Evolutionary conservation across 495 filamentous ascomycete genomes (phyloP).

Genomic region (Aspergillus indologenus): DNA sequence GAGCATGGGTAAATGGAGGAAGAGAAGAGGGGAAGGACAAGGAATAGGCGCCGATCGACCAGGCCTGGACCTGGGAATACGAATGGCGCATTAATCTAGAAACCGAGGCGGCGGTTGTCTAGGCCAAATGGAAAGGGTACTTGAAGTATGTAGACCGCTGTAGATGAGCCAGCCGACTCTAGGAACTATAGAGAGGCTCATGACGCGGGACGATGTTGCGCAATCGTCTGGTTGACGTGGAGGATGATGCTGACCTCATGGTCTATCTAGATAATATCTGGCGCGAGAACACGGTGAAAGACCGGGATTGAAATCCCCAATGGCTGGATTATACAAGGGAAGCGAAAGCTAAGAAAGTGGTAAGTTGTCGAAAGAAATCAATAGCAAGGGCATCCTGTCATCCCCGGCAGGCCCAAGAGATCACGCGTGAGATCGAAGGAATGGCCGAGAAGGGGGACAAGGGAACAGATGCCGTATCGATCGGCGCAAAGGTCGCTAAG

Average conservation of each 20-base stretch:
- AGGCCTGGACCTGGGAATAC: slow-evolving; percentile 11
- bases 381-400: background rate
- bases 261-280: background rate
- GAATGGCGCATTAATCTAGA: background rate
- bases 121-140: background rate
- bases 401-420: background rate
- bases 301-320: background rate
- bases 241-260: slow-evolving; percentile 1
- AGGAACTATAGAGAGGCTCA: background rate
- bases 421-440: slow-evolving; percentile 7
- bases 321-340: background rate
- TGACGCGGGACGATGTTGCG: background rate
- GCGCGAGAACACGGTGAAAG: background rate
- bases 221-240: background rate
- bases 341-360: background rate
- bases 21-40: background rate
- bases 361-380: background rate
- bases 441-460: background rate
- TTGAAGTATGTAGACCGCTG: background rate
- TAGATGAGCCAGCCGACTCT: background rate
- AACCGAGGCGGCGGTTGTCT: background rate
- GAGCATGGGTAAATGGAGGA: background rate
- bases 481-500: slow-evolving; percentile 13
- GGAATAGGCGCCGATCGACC: slow-evolving; percentile 9
- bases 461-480: slow-evolving; percentile 7